Evolutionary conservation across 2,329 filamentous ascomycete genomes (phyloP), one percentile per base, ranked within the genome.

Genomic region (Cercospora sp.): DNA sequence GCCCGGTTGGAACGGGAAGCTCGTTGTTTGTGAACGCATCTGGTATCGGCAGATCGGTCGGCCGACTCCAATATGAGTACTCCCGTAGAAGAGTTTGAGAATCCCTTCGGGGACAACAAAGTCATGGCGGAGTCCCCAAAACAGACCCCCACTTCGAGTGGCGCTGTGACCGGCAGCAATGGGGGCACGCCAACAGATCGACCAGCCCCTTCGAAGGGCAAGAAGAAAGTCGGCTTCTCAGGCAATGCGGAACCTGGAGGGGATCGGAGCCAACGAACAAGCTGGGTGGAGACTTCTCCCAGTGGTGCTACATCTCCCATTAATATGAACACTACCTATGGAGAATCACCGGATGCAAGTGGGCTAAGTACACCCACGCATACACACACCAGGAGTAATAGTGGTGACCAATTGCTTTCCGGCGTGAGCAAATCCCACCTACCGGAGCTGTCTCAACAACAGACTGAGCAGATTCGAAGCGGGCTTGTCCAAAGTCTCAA

Each of bases 371-470:
- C 70, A n/a, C 72, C 73, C n/a, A 63, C 69, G 30, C 48, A 58
- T 42, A 63, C 65, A 13, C 71, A 70, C 60, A 67, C 63, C 13
- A 66, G 71, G 45, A 48, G 55, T 20, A 67, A 45, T 9, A 70
- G 71, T 58, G 68, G 69, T 18, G 72, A 73, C 20, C 58, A 66
- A 26, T 53, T 73, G 59, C 65, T 74, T 20, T 60, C 66, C 10
- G 33, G 33, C 20, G 42, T 59, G 48, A 64, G 53, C 64, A 75
- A 69, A 55, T 76, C 76, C 5, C 74, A 77, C 68, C 67, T 78
- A 6, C 76, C 75, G 10, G 68, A 74, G 20, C 67, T 78, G 4
- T 77, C 76, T 4, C 68, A 72, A 59, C 76, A 77, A 62, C 72
- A 77, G 62, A 76, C 75, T 3, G 72, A 74, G 33, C 68, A 77